Evolutionary conservation across 2,329 filamentous ascomycete species (phyloP), one percentile per base, ranked within the genome.

Genomic region (Xylaria arbuscula): DNA sequence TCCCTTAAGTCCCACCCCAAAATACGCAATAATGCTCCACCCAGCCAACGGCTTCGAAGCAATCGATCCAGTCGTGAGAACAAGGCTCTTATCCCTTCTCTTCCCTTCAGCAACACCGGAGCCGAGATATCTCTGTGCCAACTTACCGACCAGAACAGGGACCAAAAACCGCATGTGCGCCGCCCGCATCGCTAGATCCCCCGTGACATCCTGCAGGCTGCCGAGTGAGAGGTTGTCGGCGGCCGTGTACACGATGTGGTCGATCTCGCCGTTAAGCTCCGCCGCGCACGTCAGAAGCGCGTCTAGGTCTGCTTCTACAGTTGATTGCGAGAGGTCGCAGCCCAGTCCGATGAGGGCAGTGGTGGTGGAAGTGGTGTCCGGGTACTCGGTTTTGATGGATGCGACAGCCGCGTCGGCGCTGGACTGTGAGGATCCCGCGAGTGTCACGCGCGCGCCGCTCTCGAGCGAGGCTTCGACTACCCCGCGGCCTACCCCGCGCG

Each of bases 121-220:
- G 7, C 73, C 67, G 7, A 81, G 75, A 61, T 77, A 73, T 2
- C 72, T 71, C 64, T 67, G 64, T 6, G 75, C 77, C 0, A 76
- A 70, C 66, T 81, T 81, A 61, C 75, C 79, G 4, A 80, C 50
- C 57, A 80, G 64, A n/a, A 78, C n/a, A 0, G 79, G 77, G n/a
- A 76, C 76, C 15, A 76, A 60, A 60, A 79, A 69, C 7, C 78
- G 77, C 71, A 81, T 74, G 40, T 78, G 79, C 56, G 72, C 66
- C 0, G 68, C 76, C 38, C 55, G 36, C 1, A 66, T 67, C 54
- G 80, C 74, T 34, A 55, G 56, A 1, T 75, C 78, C n/a, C 71
- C 66, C 19, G 74, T 77, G 22, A 80, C 48, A 4, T 73, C 74
- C 19, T 66, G 19, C 6, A 79, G 59, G 6, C 32, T 36, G 17